phyloP scores from a whole-genome alignment of 2,329 filamentous ascomycete species.

The Pseudogymnoascus pannorum region DNA sequence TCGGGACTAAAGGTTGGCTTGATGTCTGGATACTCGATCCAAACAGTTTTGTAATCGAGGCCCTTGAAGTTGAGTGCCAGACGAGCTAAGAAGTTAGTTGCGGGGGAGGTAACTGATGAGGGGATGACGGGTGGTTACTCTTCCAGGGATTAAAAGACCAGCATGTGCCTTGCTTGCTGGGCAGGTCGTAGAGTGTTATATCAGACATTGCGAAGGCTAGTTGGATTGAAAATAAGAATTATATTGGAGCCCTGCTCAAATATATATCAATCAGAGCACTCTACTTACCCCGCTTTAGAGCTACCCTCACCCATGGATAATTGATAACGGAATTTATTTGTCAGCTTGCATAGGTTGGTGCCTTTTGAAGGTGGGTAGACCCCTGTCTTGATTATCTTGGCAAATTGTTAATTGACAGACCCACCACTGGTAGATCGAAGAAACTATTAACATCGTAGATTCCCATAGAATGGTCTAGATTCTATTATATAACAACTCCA shows the following conservation, averaged over 20 bases:
- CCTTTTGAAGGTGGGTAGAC: background rate
- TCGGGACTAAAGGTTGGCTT: constrained; percentile 46
- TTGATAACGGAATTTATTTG: background rate
- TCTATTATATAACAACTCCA: background rate
- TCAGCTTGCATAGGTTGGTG: background rate
- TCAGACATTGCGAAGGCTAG: background rate
- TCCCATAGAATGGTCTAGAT: background rate
- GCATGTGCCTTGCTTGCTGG: constrained; percentile 41
- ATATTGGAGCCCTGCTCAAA: background rate
- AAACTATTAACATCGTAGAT: background rate
- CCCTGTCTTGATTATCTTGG: background rate
- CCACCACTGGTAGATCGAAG: background rate
- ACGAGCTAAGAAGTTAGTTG: constrained; percentile 41
- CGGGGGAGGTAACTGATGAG: background rate
- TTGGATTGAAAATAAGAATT: background rate
- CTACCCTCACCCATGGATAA: background rate
- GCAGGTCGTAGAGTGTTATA: constrained; percentile 55
- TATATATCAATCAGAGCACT: background rate
- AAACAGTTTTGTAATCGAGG: constrained; percentile 60
- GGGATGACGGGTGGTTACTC: constrained; percentile 41
- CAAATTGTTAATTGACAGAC: background rate
- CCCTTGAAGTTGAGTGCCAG: constrained; percentile 61
- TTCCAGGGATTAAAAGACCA: constrained; percentile 71
- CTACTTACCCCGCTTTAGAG: constrained; percentile 1
- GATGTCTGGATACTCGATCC: constrained; percentile 63